These are phyloP conservation scores for Aspergillus pseudoviridinutans DNA, from an alignment of 2,329 filamentous ascomycete species.

Conservation along the genomic window DNA sequence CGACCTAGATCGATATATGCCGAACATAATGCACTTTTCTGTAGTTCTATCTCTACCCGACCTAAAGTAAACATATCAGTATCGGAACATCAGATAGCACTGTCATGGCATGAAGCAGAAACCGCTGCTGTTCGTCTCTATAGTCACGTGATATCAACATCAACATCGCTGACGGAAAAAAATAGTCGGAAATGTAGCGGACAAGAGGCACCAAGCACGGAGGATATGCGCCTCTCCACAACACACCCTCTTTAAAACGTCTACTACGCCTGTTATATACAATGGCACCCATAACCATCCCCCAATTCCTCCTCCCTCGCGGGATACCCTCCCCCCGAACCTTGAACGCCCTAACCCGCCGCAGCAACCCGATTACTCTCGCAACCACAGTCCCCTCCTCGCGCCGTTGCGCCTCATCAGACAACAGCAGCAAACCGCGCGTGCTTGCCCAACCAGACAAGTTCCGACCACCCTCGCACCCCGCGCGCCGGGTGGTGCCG, in stretches of 20 bases:
- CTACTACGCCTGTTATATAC: constrained; percentile 1
- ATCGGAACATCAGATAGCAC: too few species aligned
- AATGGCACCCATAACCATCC: constrained; percentile 44
- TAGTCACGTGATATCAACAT: neutral
- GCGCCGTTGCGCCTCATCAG: constrained; percentile 25
- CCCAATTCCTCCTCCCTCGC: constrained; percentile 65
- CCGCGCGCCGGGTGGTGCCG: constrained; percentile 60
- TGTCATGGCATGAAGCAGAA: too few species aligned
- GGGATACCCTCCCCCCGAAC: constrained; percentile 36
- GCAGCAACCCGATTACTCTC: constrained; percentile 9
- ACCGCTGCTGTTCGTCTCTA: too few species aligned
- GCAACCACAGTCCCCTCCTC: constrained; percentile 9
- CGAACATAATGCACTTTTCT: too few species aligned
- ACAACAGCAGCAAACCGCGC: constrained; percentile 50
- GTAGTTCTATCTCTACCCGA: too few species aligned
- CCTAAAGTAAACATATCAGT: too few species aligned
- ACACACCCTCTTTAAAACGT: constrained; percentile 1
- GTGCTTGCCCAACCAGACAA: constrained; percentile 81
- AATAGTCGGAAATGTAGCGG: neutral
- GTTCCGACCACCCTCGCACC: constrained; percentile 91
- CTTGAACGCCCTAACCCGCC: constrained; percentile 25
- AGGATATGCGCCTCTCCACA: neutral
- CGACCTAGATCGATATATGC: too few species aligned
- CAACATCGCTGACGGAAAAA: neutral
- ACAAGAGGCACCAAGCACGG: neutral